Evolutionary conservation across 2,329 filamentous ascomycete species (phyloP).

Genomic region (Hysterium pulicare): DNA sequence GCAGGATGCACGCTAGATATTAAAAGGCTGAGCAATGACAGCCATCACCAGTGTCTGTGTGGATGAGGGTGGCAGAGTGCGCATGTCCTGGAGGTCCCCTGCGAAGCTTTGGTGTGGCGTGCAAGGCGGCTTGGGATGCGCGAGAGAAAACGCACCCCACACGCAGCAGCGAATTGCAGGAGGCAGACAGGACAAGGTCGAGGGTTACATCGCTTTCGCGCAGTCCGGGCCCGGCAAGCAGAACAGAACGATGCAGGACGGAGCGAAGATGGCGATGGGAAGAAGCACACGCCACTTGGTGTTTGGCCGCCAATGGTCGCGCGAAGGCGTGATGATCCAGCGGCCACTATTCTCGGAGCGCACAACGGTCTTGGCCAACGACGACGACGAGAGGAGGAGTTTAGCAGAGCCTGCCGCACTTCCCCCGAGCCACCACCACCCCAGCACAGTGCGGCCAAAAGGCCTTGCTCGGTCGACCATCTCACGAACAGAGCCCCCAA

Average conservation of each 20-base stretch:
- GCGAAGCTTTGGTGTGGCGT: constrained; percentile 34
- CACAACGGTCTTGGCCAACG: constrained; percentile 25
- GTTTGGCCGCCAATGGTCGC: too few species aligned
- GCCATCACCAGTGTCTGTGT: constrained; percentile 9
- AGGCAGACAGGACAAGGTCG: constrained; percentile 13
- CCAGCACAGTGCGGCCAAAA: constrained; percentile 6
- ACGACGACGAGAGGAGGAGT: background rate
- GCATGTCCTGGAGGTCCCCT: constrained; percentile 31
- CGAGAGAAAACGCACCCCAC: constrained; percentile 28
- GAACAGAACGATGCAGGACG: constrained; percentile 12
- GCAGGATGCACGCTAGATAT: constrained; percentile 31
- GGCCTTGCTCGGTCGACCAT: constrained; percentile 21
- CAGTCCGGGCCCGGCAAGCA: constrained; percentile 14
- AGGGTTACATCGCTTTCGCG: constrained; percentile 38
- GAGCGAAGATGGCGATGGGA: too few species aligned
- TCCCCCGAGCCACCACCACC: background rate
- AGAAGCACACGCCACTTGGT: too few species aligned
- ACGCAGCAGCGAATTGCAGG: constrained; percentile 32
- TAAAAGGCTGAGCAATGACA: constrained; percentile 16
- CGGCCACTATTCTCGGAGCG: constrained; percentile 33
- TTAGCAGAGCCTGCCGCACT: background rate
- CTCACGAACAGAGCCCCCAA: constrained; percentile 22
- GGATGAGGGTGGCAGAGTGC: constrained; percentile 26
- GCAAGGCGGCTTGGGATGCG: constrained; percentile 13
- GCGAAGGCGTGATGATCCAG: constrained; percentile 24